Percentiles rank a stretch among this genome's conserved stretches.
Evolutionary conservation across 2,329 filamentous ascomycete species (phyloP).

Genomic region (Penicillium frequentans): DNA sequence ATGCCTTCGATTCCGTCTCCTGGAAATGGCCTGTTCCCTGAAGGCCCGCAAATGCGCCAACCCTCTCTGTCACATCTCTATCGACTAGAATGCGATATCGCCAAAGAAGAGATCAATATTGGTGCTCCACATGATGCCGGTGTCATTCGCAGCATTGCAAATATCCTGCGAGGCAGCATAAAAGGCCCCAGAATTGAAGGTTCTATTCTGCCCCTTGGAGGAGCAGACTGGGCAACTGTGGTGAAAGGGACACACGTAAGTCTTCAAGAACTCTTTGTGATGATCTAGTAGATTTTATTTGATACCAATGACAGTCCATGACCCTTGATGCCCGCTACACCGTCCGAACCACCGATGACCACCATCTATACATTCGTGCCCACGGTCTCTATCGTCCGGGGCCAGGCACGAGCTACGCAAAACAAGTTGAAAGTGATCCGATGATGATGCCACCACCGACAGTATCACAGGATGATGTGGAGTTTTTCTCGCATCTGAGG

Average conservation of each 20-base stretch:
- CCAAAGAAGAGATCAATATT: slow-evolving; percentile 21
- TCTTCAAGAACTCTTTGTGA: not conserved
- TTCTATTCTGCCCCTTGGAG: slow-evolving; percentile 19
- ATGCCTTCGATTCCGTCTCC: slow-evolving; percentile 16
- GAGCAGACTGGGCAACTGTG: slow-evolving; percentile 24
- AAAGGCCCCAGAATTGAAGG: slow-evolving; percentile 25
- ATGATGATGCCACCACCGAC: slow-evolving; percentile 11
- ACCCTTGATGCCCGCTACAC: slow-evolving; percentile 25
- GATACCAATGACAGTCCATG: slow-evolving; percentile 18
- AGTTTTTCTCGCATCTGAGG: slow-evolving; percentile 27
- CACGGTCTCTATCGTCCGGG: slow-evolving; percentile 27
- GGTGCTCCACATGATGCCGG: slow-evolving; percentile 23
- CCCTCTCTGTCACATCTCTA: slow-evolving; percentile 23
- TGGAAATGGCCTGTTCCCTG: slow-evolving; percentile 21
- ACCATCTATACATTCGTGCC: slow-evolving; percentile 25
- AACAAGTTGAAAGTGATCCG: slow-evolving; percentile 17
- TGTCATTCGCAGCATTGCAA: slow-evolving; percentile 22
- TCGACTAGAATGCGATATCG: slow-evolving; percentile 25
- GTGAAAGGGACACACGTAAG: slow-evolving; percentile 26
- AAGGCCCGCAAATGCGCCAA: slow-evolving; percentile 25
- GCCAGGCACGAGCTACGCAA: slow-evolving; percentile 23
- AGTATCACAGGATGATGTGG: slow-evolving; percentile 24
- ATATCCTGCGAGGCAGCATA: slow-evolving; percentile 22
- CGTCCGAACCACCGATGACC: slow-evolving; percentile 19
- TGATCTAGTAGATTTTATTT: not conserved